Evolutionary conservation across 345 rosid genomes (phyloP).

Genomic region (Abelmoschus esculentus): DNA sequence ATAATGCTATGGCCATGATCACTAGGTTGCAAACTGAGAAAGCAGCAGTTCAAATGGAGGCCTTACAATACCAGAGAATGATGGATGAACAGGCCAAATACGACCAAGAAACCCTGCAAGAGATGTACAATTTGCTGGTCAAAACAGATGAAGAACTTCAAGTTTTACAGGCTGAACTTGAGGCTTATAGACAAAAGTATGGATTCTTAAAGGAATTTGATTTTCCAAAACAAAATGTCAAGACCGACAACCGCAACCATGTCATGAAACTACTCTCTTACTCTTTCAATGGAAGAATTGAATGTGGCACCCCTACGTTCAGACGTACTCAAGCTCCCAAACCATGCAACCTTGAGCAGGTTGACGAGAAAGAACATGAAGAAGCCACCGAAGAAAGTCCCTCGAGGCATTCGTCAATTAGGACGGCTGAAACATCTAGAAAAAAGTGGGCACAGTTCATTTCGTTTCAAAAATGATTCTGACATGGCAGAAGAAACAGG

Average conservation of each 20-base stretch:
- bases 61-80: constrained; percentile 94
- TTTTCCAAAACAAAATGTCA: neutral
- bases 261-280: constrained; percentile 20
- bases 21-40: constrained; percentile 88
- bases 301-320: constrained; percentile 14
- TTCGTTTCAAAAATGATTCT: constrained; percentile 19
- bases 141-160: constrained; percentile 60
- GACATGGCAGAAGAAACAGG: constrained; percentile 27
- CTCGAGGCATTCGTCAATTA: neutral
- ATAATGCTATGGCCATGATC: constrained; percentile 95
- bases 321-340: constrained; percentile 16
- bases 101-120: constrained; percentile 78
- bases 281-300: constrained; percentile 22
- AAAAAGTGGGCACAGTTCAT: constrained; percentile 16
- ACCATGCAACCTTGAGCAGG: neutral
- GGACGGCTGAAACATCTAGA: constrained; percentile 18
- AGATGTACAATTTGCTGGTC: constrained; percentile 34
- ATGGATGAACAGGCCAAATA: constrained; percentile 97
- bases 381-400: constrained; percentile 5
- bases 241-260: constrained; percentile 17
- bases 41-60: constrained; percentile 96
- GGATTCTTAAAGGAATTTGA: constrained; percentile 40
- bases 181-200: constrained; percentile 48
- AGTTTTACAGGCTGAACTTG: constrained; percentile 55
- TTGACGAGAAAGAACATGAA: constrained; percentile 8